phyloP scores from a whole-genome alignment of 2,329 filamentous ascomycete species.

The Stagonosporopsis cucurbitacearum region DNA sequence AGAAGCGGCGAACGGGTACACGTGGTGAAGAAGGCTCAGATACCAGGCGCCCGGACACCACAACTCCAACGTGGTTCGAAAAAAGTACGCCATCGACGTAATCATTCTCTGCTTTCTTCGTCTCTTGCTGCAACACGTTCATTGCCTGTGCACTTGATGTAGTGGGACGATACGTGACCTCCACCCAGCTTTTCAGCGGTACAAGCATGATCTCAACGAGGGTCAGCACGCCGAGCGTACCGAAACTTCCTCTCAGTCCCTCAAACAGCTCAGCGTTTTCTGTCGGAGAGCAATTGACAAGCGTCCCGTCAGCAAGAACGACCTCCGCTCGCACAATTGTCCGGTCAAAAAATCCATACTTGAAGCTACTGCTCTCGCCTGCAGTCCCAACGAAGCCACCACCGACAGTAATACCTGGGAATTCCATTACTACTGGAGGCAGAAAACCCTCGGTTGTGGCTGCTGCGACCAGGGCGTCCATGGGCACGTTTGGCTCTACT shows the following conservation, averaged over 20 bases:
- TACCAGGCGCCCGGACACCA: constrained; percentile 66
- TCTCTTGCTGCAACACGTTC: constrained; percentile 55
- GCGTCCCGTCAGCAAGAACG: constrained; percentile 63
- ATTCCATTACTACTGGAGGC: constrained; percentile 73
- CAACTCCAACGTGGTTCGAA: constrained; percentile 59
- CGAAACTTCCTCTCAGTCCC: constrained; percentile 65
- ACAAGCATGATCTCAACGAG: constrained; percentile 64
- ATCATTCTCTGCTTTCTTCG: constrained; percentile 55
- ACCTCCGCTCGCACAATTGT: constrained; percentile 70
- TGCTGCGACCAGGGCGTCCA: constrained; percentile 67
- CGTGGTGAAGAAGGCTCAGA: constrained; percentile 47
- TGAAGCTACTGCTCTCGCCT: constrained; percentile 72
- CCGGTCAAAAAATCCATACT: constrained; percentile 70
- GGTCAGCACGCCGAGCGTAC: constrained; percentile 67
- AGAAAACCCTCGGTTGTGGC: constrained; percentile 63
- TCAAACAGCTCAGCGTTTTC: constrained; percentile 63
- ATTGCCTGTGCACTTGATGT: constrained; percentile 59
- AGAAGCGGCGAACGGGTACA: constrained; percentile 56
- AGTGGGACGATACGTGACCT: constrained; percentile 66
- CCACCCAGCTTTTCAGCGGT: constrained; percentile 62
- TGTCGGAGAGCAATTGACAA: constrained; percentile 56
- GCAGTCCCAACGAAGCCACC: constrained; percentile 71
- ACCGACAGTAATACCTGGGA: constrained; percentile 72
- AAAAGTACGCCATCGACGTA: constrained; percentile 74
- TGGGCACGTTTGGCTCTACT: constrained; percentile 73